A percentile compares a stretch with the other conserved stretches of the same genome.
phyloP scores from a whole-genome alignment of 2,329 filamentous ascomycete genomes.

The Colletotrichum sp. region DNA sequence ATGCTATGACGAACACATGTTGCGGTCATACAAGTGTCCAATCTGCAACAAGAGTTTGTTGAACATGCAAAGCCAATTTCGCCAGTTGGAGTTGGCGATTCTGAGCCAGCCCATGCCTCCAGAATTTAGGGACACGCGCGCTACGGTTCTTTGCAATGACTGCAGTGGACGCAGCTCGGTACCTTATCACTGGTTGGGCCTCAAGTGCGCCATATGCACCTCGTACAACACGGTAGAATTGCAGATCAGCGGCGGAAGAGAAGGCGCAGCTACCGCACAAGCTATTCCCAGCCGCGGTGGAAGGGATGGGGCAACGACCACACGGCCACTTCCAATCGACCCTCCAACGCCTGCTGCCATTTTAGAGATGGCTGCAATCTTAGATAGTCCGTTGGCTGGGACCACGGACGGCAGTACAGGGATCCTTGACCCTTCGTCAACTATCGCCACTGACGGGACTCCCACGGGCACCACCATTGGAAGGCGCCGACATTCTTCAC shows the following conservation, averaged over 20 bases:
- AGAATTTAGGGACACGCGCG: constrained; percentile 80
- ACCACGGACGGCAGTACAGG: neutral
- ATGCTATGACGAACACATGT: constrained; percentile 89
- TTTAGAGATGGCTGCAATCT: neutral
- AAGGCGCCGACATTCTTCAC: constrained; percentile 44
- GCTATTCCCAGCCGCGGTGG: neutral
- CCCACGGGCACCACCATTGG: neutral
- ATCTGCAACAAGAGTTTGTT: constrained; percentile 96
- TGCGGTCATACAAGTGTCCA: constrained; percentile 91
- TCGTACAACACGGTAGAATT: constrained; percentile 75
- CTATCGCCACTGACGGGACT: neutral
- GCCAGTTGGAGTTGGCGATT: constrained; percentile 87
- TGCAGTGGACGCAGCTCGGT: constrained; percentile 88
- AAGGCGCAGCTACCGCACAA: neutral
- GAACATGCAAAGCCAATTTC: constrained; percentile 96
- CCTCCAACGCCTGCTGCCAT: neutral
- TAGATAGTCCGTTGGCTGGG: neutral
- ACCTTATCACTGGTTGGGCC: constrained; percentile 90
- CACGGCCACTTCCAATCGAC: neutral
- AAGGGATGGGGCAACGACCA: neutral
- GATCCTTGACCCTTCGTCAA: neutral
- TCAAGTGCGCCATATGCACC: constrained; percentile 80
- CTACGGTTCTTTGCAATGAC: constrained; percentile 91
- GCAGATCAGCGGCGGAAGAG: constrained; percentile 56
- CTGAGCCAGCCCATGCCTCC: constrained; percentile 89